Base-by-base conservation (phyloP, 805 yeast genomes). In the Sugiyamaella smithiae region DNA sequence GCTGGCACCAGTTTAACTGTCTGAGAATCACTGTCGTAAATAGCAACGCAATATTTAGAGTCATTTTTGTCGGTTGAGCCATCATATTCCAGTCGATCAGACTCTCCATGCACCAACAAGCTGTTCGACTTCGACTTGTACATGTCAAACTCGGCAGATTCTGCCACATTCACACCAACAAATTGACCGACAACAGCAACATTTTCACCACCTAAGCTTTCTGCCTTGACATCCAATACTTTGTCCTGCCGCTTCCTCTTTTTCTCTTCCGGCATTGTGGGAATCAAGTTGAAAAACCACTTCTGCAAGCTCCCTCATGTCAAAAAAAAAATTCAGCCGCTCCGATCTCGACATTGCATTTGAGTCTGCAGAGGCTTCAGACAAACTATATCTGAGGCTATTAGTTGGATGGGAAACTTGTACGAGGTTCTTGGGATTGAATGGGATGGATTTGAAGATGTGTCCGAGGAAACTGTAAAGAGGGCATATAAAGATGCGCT, bases 41-140 rank as follows among this genome's bases (percentile, higher is more conserved):
- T 73, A 1, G 91, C 97, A 46, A 91, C 71, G 43, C 84, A 78
- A 67, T 88, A 90, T 37, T 74, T 75, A 40, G 65, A 68, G 26
- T 67, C 65, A 29, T 71, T 72, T 25, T 64, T 60, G 14, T 56
- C 61, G 19, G 26, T 26, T 7, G 55, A 50, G 19, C 95, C 96
- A 51, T 81, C 82, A 64, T 86, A 91, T 56, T 81, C 89, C 49
- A 90, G 70, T 22, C 77, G 75, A 4, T 77, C 81, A 56, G 77
- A 82, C 62, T 88, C 93, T 22, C 97, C 97, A 61, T 87, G 96
- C 40, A 88, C 62, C 49, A 72, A 73, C n/a, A 71, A 70, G 14
- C 72, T 66, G 9, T 56, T 50, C 19, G 62, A 57, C 48, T 62
- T 64, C 28, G 77, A 75, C 58, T 76, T 73, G 67, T 78, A 87